Conservation (phyloP, 225 moss, liverwort and hornwort species). For the Pleurozium schreberi region DNA sequence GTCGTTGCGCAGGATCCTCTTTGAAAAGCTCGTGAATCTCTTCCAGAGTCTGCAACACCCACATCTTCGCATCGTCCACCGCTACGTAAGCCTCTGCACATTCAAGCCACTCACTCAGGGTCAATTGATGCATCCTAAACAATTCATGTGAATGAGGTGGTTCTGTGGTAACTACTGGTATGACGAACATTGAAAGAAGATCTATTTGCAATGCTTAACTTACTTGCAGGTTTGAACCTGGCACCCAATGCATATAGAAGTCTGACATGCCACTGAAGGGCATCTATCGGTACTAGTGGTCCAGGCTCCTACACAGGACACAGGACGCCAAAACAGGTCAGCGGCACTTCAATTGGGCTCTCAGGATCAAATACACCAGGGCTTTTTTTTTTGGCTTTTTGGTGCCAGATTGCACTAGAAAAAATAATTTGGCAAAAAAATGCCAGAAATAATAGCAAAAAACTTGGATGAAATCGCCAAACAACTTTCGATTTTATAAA, state of each 20-base stretch:
- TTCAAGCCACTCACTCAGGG: not conserved
- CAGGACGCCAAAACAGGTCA: not conserved
- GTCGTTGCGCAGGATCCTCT: conserved; percentile 53
- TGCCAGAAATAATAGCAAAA: too few species aligned
- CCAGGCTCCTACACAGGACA: conserved; percentile 22
- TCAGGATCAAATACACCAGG: not conserved
- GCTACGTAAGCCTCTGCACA: conserved; percentile 42
- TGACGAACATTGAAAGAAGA: not conserved
- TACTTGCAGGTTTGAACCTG: conserved; percentile 31
- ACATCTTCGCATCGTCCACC: conserved; percentile 39
- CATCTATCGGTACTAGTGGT: not conserved
- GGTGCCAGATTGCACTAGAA: too few species aligned
- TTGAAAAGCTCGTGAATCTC: conserved; percentile 55
- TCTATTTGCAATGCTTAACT: conserved; percentile 1
- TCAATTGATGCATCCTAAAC: not conserved
- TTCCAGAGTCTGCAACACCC: conserved; percentile 29
- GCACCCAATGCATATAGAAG: conserved; percentile 4
- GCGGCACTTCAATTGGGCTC: not conserved
- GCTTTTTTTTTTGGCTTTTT: too few species aligned
- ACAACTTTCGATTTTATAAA: too few species aligned
- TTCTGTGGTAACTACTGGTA: too few species aligned
- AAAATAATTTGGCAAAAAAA: too few species aligned
- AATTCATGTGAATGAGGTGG: not conserved
- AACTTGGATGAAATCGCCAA: too few species aligned
- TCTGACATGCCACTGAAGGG: conserved; percentile 30